A percentile compares a stretch with the other conserved stretches of the same genome.
These are phyloP conservation scores for Alternaria ethzedia DNA, from an alignment of 2,329 filamentous ascomycete genomes.

Conservation along the genomic window DNA sequence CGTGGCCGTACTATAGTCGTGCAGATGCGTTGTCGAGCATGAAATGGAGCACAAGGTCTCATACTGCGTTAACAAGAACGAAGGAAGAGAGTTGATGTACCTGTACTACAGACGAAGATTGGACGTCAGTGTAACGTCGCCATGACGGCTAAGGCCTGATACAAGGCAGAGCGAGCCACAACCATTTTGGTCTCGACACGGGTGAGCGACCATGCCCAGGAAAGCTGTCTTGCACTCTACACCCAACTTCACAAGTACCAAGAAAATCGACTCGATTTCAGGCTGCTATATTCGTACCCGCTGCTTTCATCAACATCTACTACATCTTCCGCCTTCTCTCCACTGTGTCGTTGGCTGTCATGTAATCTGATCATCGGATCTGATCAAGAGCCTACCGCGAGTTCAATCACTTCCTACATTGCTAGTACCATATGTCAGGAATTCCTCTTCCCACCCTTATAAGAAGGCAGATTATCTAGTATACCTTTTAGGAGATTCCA, in stretches of 20 bases:
- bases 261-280: not conserved
- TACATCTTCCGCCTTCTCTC: not conserved
- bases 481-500: not conserved
- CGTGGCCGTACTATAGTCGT: not conserved
- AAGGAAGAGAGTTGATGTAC: not conserved
- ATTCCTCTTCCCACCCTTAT: not conserved
- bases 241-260: not conserved
- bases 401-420: not conserved
- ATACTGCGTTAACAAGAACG: not conserved
- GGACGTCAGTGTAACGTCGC: not conserved
- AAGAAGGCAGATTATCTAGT: not conserved
- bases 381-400: not conserved
- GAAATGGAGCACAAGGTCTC: not conserved
- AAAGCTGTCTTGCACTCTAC: not conserved
- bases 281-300: not conserved
- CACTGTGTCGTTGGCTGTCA: not conserved
- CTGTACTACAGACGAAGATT: not conserved
- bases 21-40: not conserved
- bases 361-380: not conserved
- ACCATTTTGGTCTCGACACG: not conserved
- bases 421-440: not conserved
- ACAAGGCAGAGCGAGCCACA: not conserved
- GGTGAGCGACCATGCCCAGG: not conserved
- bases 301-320: not conserved
- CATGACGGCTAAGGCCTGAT: not conserved